Base-by-base conservation (phyloP, 2,329 filamentous ascomycete genomes). In the Fusarium circinatum region DNA sequence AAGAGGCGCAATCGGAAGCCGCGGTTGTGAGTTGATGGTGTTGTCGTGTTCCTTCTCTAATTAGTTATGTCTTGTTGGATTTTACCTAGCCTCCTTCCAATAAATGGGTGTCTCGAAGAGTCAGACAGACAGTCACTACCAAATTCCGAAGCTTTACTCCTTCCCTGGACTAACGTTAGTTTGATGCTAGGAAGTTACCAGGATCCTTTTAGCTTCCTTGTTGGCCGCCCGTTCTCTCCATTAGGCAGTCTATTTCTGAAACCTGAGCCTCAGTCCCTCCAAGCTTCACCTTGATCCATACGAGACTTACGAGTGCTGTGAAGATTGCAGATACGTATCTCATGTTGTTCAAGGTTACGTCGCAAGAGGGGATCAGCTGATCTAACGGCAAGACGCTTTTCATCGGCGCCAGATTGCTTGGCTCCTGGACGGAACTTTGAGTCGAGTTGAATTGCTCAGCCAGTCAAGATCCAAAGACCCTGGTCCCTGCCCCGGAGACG, bases 391-490 rank as follows among this genome's bases (percentile, higher is more conserved):
- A 44, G 57, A 49, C 44, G 39, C 70, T 59, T 58, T 58, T 51
- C 51, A 47, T 65, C 63, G 44, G 54, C 58, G 52, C 51, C 61
- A 68, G 64, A 64, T 74, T 71, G 60, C 72, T 72, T 71, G 65
- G 68, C 57, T 58, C 24, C 59, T 62, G 73, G 76, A 76, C 76
- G 73, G 73, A 65, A 71, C 66, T 74, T 77, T 78, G 71, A 75
- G 76, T 77, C 75, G 75, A 77, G 69, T 69, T 60, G 73, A 73
- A 75, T 73, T 76, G 68, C 62, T 66, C 52, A 61, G 48, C 74
- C 65, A 67, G 66, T 55, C 54, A 68, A 52, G 59, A 54, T 59
- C 47, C 61, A 55, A 42, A 66, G 47, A 65, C 55, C 65, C 66
- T 41, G 58, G 47, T 57, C 75, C 70, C 65, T 60, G 64, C 30